phyloP scores from a whole-genome alignment of 148 eudicot species.

The Persicaria maculosa region DNA sequence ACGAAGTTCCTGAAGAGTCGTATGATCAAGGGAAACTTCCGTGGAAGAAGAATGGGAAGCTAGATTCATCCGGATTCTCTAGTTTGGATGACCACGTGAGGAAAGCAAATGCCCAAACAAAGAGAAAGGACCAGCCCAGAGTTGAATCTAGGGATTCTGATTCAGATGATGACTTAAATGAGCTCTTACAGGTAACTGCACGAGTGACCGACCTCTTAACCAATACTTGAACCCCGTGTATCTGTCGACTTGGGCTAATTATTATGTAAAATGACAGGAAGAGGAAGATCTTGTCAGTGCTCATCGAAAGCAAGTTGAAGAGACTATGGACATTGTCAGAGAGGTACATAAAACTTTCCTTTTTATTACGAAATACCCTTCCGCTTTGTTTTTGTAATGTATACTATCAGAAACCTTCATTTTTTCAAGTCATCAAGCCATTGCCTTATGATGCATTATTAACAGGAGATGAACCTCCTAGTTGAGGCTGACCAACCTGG shows the following conservation, averaged over 20 bases:
- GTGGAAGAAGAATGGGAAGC: conserved; percentile 54
- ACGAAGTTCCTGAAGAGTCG: conserved; percentile 55
- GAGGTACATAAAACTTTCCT: conserved; percentile 41
- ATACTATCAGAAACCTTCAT: not conserved
- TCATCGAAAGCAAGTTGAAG: conserved; percentile 94
- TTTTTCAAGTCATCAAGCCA: not conserved
- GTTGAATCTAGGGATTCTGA: conserved; percentile 34
- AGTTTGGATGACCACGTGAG: conserved; percentile 46
- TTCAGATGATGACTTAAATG: conserved; percentile 69
- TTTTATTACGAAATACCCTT: not conserved
- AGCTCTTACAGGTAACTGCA: conserved; percentile 61
- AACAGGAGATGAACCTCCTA: conserved; percentile 90
- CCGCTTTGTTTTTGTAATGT: not conserved
- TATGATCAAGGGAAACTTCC: conserved; percentile 60
- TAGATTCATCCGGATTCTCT: conserved; percentile 34
- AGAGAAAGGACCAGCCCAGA: conserved; percentile 56
- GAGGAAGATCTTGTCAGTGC: conserved; percentile 98
- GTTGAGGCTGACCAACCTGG: conserved; percentile 94
- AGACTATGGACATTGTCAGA: conserved; percentile 92
- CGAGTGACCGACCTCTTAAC: not conserved
- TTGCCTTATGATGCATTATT: not conserved
- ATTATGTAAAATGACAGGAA: conserved; percentile 41
- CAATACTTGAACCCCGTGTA: not conserved
- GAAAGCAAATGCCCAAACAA: conserved; percentile 47
- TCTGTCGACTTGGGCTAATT: not conserved